phyloP scores from a whole-genome alignment of 2,329 filamentous ascomycete genomes.

The Pezicula rhizophila region DNA sequence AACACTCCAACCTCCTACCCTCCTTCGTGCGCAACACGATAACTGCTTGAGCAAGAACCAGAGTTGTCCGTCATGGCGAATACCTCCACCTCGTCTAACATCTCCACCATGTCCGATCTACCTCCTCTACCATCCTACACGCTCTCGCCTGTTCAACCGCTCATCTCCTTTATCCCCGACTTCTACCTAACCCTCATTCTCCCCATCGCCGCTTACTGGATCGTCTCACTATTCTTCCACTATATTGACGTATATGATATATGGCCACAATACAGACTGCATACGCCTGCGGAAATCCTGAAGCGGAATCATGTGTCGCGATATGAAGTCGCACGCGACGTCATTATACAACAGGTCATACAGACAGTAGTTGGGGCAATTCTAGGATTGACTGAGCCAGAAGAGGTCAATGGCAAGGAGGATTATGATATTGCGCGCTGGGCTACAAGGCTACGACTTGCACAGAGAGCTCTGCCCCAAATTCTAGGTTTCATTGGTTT shows the following conservation, averaged over 20 bases:
- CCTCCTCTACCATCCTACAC: constrained; percentile 83
- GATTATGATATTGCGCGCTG: constrained; percentile 85
- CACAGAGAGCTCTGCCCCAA: constrained; percentile 70
- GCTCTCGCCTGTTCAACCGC: constrained; percentile 60
- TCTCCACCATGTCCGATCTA: constrained; percentile 49
- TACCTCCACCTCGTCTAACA: constrained; percentile 39
- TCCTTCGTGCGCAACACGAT: constrained; percentile 28
- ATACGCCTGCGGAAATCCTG: constrained; percentile 86
- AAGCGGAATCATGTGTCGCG: constrained; percentile 81
- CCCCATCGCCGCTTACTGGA: constrained; percentile 85
- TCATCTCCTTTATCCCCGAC: constrained; percentile 76
- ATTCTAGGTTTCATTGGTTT: constrained; percentile 68
- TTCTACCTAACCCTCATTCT: constrained; percentile 69
- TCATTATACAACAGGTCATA: constrained; percentile 84
- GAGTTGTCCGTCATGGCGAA: constrained; percentile 29
- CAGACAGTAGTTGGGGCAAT: constrained; percentile 68
- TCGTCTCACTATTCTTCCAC: constrained; percentile 79
- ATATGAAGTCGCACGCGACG: constrained; percentile 81
- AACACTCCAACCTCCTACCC: constrained; percentile 5
- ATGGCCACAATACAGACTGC: constrained; percentile 85
- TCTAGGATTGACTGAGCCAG: constrained; percentile 66
- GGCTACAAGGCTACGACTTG: constrained; percentile 74
- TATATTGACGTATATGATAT: constrained; percentile 51
- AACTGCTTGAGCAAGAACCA: constrained; percentile 17
- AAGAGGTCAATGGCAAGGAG: constrained; percentile 69